Percentiles rank a stretch among this genome's conserved stretches.
phyloP scores from a whole-genome alignment of 148 eudicot genomes.

The Vaccinium myrtillus region DNA sequence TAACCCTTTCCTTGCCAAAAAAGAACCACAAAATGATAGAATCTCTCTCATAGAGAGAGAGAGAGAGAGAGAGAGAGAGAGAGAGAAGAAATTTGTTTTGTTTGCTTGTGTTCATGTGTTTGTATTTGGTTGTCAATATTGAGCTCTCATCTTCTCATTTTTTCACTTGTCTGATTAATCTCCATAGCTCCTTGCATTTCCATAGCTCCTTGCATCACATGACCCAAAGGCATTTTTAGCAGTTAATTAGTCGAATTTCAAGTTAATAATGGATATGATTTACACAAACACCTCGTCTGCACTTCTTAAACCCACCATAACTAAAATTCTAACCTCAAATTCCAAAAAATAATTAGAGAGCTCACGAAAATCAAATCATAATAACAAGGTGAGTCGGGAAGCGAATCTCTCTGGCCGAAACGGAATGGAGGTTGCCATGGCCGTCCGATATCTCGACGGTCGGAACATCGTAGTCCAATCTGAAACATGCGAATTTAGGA shows the following conservation, averaged over 20 bases:
- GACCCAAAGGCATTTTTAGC: not conserved
- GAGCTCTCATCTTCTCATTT: too few species aligned
- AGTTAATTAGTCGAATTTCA: not conserved
- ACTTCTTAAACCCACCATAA: not conserved
- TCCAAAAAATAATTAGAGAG: not conserved
- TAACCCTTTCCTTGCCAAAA: too few species aligned
- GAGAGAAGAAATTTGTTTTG: too few species aligned
- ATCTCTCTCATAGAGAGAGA: too few species aligned
- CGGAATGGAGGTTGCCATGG: slow-evolving; percentile 55
- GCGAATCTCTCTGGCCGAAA: slow-evolving; percentile 13
- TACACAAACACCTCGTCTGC: not conserved
- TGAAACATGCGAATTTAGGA: slow-evolving; percentile 54
- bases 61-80: too few species aligned
- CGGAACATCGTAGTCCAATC: slow-evolving; percentile 40
- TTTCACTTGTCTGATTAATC: too few species aligned
- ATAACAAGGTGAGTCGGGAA: slow-evolving; percentile 61
- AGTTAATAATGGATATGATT: too few species aligned
- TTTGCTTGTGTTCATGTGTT: too few species aligned
- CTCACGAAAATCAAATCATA: slow-evolving; percentile 32
- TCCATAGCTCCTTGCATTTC: too few species aligned
- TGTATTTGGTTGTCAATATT: too few species aligned
- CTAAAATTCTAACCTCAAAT: not conserved
- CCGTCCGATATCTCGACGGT: slow-evolving; percentile 45
- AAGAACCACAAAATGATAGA: too few species aligned
- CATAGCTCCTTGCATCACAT: not conserved